Evolutionary conservation across 2,329 filamentous ascomycete species (phyloP).

Genomic region (Botryosphaeria dothidea): DNA sequence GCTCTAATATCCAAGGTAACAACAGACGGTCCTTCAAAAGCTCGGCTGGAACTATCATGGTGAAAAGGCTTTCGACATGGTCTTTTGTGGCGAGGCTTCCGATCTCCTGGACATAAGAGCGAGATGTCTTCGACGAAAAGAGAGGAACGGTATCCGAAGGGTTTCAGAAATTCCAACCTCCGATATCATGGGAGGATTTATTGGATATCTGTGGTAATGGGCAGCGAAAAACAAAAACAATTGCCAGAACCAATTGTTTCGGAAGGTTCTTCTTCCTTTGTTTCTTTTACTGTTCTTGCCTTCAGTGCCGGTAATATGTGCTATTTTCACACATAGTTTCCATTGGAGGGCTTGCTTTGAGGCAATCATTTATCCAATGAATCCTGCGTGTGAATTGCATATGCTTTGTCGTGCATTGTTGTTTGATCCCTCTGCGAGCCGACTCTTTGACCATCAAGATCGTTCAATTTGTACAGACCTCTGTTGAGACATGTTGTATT

Average conservation of each 20-base stretch:
- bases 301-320: not conserved
- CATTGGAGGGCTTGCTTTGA: constrained; percentile 5
- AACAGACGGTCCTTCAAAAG: not conserved
- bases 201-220: not conserved
- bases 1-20: not conserved
- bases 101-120: too few species aligned
- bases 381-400: not conserved
- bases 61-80: not conserved
- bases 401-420: not conserved
- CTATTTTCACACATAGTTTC: not conserved
- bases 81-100: not conserved
- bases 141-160: too few species aligned
- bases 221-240: not conserved
- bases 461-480: not conserved
- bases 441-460: too few species aligned
- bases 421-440: not conserved
- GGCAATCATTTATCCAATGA: not conserved
- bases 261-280: not conserved
- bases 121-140: too few species aligned
- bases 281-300: not conserved
- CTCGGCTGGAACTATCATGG: not conserved
- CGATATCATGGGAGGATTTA: too few species aligned
- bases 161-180: too few species aligned
- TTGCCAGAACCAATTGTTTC: not conserved
- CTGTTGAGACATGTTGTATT: not conserved